Percentiles rank a stretch among this genome's conserved stretches.
Evolutionary conservation across 345 rosid species (phyloP).

Genomic region (Bruguiera parviflora): DNA sequence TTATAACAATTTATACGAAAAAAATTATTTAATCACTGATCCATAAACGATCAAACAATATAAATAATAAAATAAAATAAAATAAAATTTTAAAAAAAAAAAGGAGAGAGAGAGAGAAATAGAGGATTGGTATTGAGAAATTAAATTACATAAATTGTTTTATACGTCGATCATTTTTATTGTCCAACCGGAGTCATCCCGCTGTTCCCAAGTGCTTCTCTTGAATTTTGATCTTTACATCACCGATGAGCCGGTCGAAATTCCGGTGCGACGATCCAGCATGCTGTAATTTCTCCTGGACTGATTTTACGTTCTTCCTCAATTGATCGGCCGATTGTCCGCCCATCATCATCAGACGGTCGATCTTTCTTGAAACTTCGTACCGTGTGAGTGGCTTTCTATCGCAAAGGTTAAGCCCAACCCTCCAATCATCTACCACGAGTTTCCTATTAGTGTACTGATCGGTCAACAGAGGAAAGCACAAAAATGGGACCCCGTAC

Average conservation of each 20-base stretch:
- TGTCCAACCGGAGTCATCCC: no score
- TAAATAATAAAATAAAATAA: no score
- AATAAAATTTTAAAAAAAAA: no score
- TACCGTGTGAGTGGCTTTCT: conserved; percentile 29
- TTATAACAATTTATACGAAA: no score
- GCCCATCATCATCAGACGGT: conserved; percentile 29
- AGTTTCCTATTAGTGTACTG: conserved; percentile 71
- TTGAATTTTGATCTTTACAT: conserved; percentile 24
- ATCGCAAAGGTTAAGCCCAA: conserved; percentile 54
- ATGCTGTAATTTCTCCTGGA: conserved; percentile 18
- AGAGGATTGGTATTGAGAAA: no score
- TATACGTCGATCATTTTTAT: no score
- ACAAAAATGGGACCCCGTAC: conserved; percentile 57
- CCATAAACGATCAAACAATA: no score
- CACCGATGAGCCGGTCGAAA: conserved; percentile 25
- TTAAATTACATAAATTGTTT: no score
- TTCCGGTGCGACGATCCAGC: conserved; percentile 38
- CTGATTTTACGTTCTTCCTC: conserved; percentile 6
- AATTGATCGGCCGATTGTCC: conserved; percentile 10
- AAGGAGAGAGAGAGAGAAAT: no score
- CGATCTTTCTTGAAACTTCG: conserved; percentile 28
- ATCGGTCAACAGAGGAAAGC: conserved; percentile 65
- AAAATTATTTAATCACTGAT: no score
- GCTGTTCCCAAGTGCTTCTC: no score
- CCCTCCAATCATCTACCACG: conserved; percentile 68